These are phyloP conservation scores for Euphorbia tirucalli DNA, from an alignment of 345 rosid genomes.

Conservation along the genomic window DNA sequence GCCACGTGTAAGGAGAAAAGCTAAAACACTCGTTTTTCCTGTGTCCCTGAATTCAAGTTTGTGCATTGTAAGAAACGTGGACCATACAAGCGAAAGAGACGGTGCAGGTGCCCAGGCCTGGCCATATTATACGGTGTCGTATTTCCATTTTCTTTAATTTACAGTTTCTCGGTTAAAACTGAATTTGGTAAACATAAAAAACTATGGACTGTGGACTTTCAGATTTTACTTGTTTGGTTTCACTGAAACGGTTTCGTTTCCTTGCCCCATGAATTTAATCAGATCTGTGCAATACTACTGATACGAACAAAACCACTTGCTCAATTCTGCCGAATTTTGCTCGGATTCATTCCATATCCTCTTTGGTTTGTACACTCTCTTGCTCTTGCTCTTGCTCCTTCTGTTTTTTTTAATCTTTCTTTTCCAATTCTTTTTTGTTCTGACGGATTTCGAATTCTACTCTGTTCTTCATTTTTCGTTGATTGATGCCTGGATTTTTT, in stretches of 20 bases:
- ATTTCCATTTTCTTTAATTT: background rate
- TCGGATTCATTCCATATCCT: slow-evolving; percentile 9
- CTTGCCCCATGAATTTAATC: background rate
- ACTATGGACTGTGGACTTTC: background rate
- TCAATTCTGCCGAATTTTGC: background rate
- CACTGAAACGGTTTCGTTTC: background rate
- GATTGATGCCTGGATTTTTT: background rate
- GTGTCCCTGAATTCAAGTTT: too few species aligned
- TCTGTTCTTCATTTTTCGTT: background rate
- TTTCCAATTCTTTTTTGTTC: background rate
- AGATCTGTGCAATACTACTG: background rate
- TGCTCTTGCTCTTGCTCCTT: background rate
- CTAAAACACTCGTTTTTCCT: too few species aligned
- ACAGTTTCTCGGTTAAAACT: too few species aligned
- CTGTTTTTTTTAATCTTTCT: too few species aligned
- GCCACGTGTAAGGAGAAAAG: slow-evolving; percentile 11
- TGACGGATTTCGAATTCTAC: background rate
- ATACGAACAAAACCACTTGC: too few species aligned
- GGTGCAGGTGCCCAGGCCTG: background rate
- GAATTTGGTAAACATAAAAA: too few species aligned
- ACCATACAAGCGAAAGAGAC: background rate
- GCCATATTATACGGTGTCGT: background rate
- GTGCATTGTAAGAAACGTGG: background rate
- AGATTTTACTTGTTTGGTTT: background rate
- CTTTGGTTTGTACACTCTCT: slow-evolving; percentile 12